Evolutionary conservation across 2,329 filamentous ascomycete genomes (phyloP).

Genomic region (Pezicula radicicola): DNA sequence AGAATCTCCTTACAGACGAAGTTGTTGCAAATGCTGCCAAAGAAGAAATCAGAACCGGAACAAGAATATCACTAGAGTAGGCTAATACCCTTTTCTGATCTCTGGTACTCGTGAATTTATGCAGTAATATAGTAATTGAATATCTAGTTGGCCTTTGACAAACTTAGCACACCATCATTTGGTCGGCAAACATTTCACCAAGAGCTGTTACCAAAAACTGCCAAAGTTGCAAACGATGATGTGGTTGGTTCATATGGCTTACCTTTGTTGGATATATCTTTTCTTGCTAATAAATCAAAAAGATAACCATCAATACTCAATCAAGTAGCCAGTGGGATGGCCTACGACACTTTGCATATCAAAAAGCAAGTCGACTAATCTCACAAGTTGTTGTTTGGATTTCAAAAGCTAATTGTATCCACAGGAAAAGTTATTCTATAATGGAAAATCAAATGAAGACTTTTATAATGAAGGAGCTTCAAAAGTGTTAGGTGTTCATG

Average conservation of each 20-base stretch:
- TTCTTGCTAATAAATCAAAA: too few species aligned
- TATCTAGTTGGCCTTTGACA: not conserved
- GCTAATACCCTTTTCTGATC: not conserved
- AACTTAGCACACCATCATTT: not conserved
- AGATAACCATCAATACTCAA: constrained; percentile 36
- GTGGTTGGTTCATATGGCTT: not conserved
- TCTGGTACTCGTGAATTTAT: too few species aligned
- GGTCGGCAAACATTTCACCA: not conserved
- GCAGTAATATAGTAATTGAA: too few species aligned
- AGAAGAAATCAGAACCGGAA: not conserved
- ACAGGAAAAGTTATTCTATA: constrained; percentile 20
- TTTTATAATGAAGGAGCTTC: not conserved
- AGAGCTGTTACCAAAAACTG: not conserved
- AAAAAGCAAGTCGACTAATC: constrained; percentile 2
- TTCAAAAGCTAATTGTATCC: too few species aligned
- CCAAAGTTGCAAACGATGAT: not conserved
- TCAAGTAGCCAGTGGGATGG: constrained; percentile 39
- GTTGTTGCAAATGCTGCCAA: not conserved
- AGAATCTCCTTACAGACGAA: not conserved
- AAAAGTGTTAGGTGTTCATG: not conserved
- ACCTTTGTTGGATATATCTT: not conserved
- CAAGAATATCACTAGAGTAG: not conserved
- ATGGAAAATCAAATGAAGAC: constrained; percentile 15
- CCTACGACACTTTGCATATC: constrained; percentile 31
- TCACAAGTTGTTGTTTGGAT: too few species aligned